These are phyloP conservation scores for Claviceps fusiformis DNA, from an alignment of 2,329 filamentous ascomycete genomes.

Conservation along the genomic window DNA sequence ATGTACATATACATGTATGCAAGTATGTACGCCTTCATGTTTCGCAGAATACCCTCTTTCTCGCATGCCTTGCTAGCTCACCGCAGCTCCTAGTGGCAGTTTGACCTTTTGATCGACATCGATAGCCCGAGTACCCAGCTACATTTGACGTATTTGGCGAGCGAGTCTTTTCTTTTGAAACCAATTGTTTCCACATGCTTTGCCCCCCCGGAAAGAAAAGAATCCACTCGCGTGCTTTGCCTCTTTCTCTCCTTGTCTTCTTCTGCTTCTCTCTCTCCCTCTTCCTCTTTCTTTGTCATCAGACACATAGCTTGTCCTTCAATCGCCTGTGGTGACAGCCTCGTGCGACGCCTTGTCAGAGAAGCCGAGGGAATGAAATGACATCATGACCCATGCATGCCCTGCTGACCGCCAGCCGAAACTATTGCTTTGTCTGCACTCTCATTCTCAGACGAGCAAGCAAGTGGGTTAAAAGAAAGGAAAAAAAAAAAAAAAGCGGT, in stretches of 20 bases:
- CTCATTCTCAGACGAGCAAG: too few relatives aligned
- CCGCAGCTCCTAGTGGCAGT: background rate
- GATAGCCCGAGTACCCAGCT: background rate
- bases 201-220: background rate
- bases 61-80: background rate
- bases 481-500: too few relatives aligned
- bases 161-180: background rate
- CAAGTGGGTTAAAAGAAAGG: too few relatives aligned
- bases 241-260: too few relatives aligned
- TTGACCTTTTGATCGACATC: background rate
- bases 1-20: too few relatives aligned
- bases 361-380: background rate
- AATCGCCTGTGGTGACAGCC: background rate
- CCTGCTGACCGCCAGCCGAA: background rate
- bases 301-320: background rate
- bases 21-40: background rate
- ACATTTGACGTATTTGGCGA: too few relatives aligned
- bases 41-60: background rate
- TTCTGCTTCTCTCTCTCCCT: background rate
- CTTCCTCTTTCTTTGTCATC: background rate
- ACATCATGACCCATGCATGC: background rate
- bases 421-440: background rate
- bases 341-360: background rate
- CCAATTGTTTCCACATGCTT: background rate
- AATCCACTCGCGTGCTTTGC: too few relatives aligned